A percentile compares a stretch with the other conserved stretches of the same genome.
phyloP scores from a whole-genome alignment of 2,329 filamentous ascomycete species.

The Cordyceps militaris region DNA sequence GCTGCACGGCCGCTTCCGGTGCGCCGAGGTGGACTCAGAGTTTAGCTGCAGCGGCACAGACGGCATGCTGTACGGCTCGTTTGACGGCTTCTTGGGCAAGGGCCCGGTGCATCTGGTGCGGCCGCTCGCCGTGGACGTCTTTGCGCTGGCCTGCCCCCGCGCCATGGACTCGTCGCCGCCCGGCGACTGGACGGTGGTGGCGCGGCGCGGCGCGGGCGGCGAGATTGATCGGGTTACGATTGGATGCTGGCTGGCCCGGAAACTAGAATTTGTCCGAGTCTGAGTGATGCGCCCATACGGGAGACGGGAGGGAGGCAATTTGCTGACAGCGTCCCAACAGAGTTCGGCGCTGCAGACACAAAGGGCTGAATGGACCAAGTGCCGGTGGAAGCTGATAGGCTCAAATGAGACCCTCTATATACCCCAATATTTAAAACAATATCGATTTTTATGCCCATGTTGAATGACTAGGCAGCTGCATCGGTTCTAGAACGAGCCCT shows the following conservation, averaged over 20 bases:
- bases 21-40: slow-evolving; percentile 29
- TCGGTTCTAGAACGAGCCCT: not conserved
- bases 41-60: slow-evolving; percentile 28
- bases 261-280: slow-evolving; percentile 10
- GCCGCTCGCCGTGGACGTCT: slow-evolving; percentile 32
- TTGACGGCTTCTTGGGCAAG: slow-evolving; percentile 34
- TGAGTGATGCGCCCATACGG: not conserved
- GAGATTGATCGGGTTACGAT: slow-evolving; percentile 24
- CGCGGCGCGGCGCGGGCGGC: slow-evolving; percentile 22
- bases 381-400: no score
- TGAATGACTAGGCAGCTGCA: no score
- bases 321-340: not conserved
- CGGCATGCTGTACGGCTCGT: slow-evolving; percentile 34
- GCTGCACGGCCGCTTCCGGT: slow-evolving; percentile 28
- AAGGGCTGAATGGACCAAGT: no score
- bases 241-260: slow-evolving; percentile 35
- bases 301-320: not conserved
- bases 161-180: slow-evolving; percentile 35
- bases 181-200: slow-evolving; percentile 36
- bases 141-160: slow-evolving; percentile 30
- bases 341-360: no score
- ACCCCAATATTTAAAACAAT: no score
- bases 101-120: slow-evolving; percentile 31
- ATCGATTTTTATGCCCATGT: no score
- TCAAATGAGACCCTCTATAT: no score